phyloP scores from a whole-genome alignment of 148 eudicot species.

The Amaranthus cruentus region DNA sequence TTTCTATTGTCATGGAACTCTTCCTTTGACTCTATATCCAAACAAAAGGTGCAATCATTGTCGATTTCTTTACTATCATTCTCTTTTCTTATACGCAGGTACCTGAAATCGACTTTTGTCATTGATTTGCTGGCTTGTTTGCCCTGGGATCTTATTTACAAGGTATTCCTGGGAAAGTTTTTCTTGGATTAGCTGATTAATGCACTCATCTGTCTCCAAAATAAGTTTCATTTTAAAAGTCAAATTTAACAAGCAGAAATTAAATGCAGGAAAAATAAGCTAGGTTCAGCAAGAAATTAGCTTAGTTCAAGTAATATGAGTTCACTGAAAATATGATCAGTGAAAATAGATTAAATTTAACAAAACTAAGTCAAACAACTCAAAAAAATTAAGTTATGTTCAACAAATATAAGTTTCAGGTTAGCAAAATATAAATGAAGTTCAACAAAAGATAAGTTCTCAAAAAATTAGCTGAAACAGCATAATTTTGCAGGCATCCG shows the following conservation, averaged over 20 bases:
- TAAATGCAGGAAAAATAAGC: too few species aligned
- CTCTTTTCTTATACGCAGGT: constrained; percentile 39
- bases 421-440: background rate
- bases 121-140: constrained; percentile 72
- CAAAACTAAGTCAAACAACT: too few species aligned
- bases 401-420: background rate
- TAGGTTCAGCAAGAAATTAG: too few species aligned
- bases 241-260: too few species aligned
- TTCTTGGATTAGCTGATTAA: background rate
- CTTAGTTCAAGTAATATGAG: too few species aligned
- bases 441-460: background rate
- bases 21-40: background rate
- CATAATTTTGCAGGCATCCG: constrained; percentile 44
- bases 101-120: constrained; percentile 73
- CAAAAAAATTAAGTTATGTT: too few species aligned
- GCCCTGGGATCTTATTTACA: constrained; percentile 91
- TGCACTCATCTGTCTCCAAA: too few species aligned
- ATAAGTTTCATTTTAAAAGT: too few species aligned
- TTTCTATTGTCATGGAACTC: too few species aligned
- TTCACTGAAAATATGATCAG: too few species aligned
- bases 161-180: constrained; percentile 40
- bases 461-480: background rate
- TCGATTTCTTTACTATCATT: background rate
- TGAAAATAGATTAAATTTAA: too few species aligned
- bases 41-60: background rate